A percentile compares a stretch with the other conserved stretches of the same genome.
phyloP scores from a whole-genome alignment of 2,329 filamentous ascomycete species.

The Tolypocladium amazonense region DNA sequence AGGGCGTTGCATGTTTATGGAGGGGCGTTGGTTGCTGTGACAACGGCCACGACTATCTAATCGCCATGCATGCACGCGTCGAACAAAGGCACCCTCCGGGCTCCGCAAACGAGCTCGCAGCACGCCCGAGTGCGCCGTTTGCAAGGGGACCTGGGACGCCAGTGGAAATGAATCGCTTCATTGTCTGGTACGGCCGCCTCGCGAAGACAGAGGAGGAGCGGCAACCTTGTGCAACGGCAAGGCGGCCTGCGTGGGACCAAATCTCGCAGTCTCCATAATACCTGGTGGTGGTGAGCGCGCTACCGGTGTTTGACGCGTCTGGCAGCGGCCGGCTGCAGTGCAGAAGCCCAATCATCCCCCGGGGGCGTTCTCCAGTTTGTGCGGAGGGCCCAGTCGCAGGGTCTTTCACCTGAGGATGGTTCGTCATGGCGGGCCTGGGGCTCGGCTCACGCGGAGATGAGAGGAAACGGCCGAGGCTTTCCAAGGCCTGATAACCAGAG shows the following conservation, averaged over 20 bases:
- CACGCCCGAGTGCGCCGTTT: not conserved
- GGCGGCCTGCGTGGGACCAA: not conserved
- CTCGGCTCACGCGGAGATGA: not conserved
- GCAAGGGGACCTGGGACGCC: not conserved
- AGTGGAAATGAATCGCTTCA: not conserved
- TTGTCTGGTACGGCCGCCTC: not conserved
- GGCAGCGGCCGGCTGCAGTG: not conserved
- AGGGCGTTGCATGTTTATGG: conserved; percentile 8
- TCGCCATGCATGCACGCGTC: not conserved
- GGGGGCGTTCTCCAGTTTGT: not conserved
- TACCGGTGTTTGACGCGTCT: not conserved
- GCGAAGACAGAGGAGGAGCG: not conserved
- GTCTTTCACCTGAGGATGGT: not conserved
- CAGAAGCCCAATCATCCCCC: not conserved
- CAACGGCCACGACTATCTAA: not conserved
- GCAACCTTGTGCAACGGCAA: not conserved
- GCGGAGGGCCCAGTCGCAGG: not conserved
- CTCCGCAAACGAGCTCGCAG: not conserved
- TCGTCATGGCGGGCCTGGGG: not conserved
- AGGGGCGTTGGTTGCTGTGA: conserved; percentile 8
- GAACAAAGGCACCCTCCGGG: not conserved
- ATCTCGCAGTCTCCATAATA: not conserved
- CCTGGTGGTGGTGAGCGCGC: not conserved
- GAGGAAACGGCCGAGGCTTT: not conserved
- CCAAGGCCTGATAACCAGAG: not conserved